Base-by-base conservation (phyloP, 306 rosid genomes). In the Acacia confusa region DNA sequence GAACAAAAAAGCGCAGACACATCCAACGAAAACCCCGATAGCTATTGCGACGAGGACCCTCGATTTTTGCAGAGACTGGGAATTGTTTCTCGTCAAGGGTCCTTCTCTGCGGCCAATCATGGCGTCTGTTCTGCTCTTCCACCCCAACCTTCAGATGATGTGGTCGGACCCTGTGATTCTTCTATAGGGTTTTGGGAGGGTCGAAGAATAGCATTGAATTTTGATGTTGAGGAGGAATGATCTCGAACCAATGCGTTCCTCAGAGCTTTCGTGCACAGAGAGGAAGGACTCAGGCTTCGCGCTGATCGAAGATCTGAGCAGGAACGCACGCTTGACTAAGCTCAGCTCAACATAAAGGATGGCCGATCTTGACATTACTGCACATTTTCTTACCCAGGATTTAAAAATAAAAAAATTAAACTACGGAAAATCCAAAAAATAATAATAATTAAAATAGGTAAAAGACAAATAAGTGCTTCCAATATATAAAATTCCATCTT, bases 51-150 rank as follows among this genome's bases (percentile, higher is more conserved):
- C 83, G 47, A 76, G 63, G 81, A 90, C 67, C 76, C 84, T 87
- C 1, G 91, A 87, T 86, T 88, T 91, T 73, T 80, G 85, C 5
- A 83, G 60, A 57, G 92, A 87, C 7, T 78, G 88, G 6, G 82
- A 4, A 57, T 28, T 80, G 71, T 78, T 91, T 81, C 90, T 83
- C 95, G 87, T 89, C 70, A 92, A 80, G 53, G 89, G 86, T 65
- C 90, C 97, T 28, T 91, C 97, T 82, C 93, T 88, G 43, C 94
- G 92, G 34, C 86, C 91, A 78, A 47, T 80, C 98, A 92, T 88
- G 75, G 77, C 78, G 83, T 38, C 19, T 24, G 25, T 14, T 24
- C 72, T 69, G 24, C 19, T 19, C 83, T 65, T 69, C 64, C 24
- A 36, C 80, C 78, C 5, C 69, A 78, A 72, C 40, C 75, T 40